phyloP scores from a whole-genome alignment of 2,329 filamentous ascomycete species.

The Cadophora sp. region DNA sequence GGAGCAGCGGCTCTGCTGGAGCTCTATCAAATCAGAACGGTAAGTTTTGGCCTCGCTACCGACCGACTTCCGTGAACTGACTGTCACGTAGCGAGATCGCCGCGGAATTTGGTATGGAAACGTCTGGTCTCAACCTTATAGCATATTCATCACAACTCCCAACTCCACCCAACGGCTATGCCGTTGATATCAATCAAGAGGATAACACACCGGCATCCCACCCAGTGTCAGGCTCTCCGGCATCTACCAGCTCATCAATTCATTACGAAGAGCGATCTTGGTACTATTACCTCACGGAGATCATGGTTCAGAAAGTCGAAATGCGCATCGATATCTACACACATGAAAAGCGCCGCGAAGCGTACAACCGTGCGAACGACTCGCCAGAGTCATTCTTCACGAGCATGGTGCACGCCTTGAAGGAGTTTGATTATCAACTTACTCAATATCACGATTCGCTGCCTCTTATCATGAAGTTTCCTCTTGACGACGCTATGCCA shows the following conservation, averaged over 20 bases:
- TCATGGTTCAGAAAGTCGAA: neutral
- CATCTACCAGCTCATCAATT: no score
- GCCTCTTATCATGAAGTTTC: neutral
- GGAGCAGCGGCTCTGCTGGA: conserved; percentile 6
- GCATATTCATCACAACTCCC: neutral
- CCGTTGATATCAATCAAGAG: neutral
- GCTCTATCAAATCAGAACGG: conserved; percentile 9
- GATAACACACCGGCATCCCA: no score
- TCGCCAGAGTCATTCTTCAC: neutral
- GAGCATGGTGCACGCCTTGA: neutral
- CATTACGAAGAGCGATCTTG: neutral
- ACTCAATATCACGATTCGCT: neutral
- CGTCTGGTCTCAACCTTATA: conserved; percentile 2
- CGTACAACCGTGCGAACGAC: neutral
- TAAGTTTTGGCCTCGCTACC: neutral
- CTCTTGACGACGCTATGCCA: neutral
- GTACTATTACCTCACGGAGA: conserved; percentile 2
- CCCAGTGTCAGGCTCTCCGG: no score
- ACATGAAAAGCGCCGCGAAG: neutral
- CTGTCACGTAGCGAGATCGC: neutral
- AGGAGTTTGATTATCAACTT: conserved; percentile 6
- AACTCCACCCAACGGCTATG: conserved; percentile 1
- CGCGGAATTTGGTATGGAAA: neutral
- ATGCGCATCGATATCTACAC: conserved; percentile 4
- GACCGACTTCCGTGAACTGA: neutral